Base-by-base conservation (phyloP, 2,329 filamentous ascomycete genomes). In the Teratosphaeria pseudoeucalypti region DNA sequence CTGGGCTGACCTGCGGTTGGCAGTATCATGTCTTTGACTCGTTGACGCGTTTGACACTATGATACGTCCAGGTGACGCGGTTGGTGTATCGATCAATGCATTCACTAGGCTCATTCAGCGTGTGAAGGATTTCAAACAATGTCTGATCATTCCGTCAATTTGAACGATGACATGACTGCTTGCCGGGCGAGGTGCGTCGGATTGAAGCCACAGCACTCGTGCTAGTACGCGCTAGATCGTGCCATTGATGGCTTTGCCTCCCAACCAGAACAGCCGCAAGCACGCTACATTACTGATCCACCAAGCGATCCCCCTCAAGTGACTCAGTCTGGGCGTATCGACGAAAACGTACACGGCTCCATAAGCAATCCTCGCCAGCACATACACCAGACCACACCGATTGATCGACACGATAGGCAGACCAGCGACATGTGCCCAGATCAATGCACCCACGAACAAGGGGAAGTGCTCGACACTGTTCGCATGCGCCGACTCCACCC, bases 391-490 rank as follows among this genome's bases (percentile, higher is more conserved):
- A 2, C 71, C 75, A 5, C 71, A 71, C 0, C 64, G 65, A 64
- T 79, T 80, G n/a, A 79, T 67, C 0, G 62, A 62, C 2, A 60
- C 61, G 2, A 57, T 58, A 0, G 73, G 66, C 26, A 81, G 72
- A 4, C 75, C 73, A 0, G 76, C 70, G 14, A 75, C 61, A 2
- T 74, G 71, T 0, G 76, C 76, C 55, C 76, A 73, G 2, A 75
- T 54, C 60, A 79, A 67, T 3, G 73, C 73, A 0, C 66, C 69
- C 0, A 68, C 63, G 59, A 79, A 75, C 1, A 79, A 59, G 0
- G 74, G 62, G 58, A 70, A 77, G 59, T 76, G 72, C 60, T 76
- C 78, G 1, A 79, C 73, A 0, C 76, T 73, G 58, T 81, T 81
- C 12, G 76, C 75, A 61, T 77, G 75, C n/a, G 77, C 78, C 4